Conservation (phyloP, 192 early-diverging fungal genomes). For the Coemansia sp. region DNA sequence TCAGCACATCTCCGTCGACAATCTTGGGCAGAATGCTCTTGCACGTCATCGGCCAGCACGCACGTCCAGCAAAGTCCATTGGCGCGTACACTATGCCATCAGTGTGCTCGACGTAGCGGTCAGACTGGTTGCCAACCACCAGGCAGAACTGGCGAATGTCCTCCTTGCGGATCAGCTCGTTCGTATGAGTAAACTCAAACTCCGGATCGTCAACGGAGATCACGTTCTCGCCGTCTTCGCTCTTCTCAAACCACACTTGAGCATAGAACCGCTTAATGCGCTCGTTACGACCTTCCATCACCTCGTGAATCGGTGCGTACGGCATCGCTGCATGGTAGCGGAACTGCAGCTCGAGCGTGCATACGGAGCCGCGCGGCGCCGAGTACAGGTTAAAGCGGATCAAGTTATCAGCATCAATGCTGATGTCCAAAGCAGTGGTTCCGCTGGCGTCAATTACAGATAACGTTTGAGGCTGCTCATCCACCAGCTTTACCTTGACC, state of each 20-base stretch:
- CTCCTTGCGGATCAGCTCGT: slow-evolving; percentile 57
- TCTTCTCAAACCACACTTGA: slow-evolving; percentile 31
- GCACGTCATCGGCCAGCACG: slow-evolving; percentile 83
- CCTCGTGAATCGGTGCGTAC: slow-evolving; percentile 77
- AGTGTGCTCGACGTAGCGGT: slow-evolving; percentile 49
- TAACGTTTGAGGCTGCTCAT: slow-evolving; percentile 36
- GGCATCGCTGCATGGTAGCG: slow-evolving; percentile 75
- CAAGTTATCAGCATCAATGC: slow-evolving; percentile 47
- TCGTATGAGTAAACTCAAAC: slow-evolving; percentile 38
- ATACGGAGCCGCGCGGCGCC: slow-evolving; percentile 51
- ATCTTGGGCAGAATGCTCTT: slow-evolving; percentile 84
- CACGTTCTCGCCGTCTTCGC: slow-evolving; percentile 3
- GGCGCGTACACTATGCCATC: slow-evolving; percentile 51
- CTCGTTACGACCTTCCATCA: slow-evolving; percentile 61
- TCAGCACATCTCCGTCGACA: slow-evolving; percentile 85
- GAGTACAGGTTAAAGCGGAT: slow-evolving; percentile 64
- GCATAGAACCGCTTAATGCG: slow-evolving; percentile 71
- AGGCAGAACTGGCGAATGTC: slow-evolving; percentile 63
- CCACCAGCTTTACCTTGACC: slow-evolving; percentile 41
- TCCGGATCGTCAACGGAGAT: slow-evolving; percentile 4
- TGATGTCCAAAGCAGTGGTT: slow-evolving; percentile 30
- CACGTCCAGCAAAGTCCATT: slow-evolving; percentile 92
- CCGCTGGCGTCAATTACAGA: slow-evolving; percentile 7
- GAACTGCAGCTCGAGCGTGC: slow-evolving; percentile 82
- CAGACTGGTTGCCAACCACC: slow-evolving; percentile 65